phyloP scores from a whole-genome alignment of 345 rosid genomes.

The Populus deltoides region DNA sequence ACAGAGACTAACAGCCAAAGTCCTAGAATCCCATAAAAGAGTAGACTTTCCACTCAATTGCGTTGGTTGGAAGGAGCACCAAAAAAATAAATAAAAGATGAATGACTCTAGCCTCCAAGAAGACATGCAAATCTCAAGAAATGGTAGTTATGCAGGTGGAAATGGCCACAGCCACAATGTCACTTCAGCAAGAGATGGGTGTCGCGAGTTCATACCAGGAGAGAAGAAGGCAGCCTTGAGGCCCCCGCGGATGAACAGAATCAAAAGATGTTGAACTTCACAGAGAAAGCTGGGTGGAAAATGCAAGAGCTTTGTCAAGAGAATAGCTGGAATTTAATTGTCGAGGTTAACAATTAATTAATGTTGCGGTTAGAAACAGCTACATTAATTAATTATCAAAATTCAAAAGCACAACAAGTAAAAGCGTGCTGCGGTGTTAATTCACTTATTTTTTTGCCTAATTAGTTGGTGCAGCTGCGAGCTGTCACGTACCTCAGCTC shows the following conservation, averaged over 20 bases:
- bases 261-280: constrained; percentile 55
- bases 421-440: too few species aligned
- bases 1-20: too few species aligned
- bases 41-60: not conserved
- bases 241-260: constrained; percentile 56
- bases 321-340: constrained; percentile 23
- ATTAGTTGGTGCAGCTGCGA: too few species aligned
- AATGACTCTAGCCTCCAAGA: not conserved
- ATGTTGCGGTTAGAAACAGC: too few species aligned
- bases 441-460: too few species aligned
- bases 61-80: not conserved
- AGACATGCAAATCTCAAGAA: not conserved
- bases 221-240: constrained; percentile 48
- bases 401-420: too few species aligned
- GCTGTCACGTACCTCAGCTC: not conserved
- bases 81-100: not conserved
- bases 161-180: not conserved
- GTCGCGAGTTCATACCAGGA: constrained; percentile 70
- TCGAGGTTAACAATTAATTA: too few species aligned
- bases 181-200: constrained; percentile 42
- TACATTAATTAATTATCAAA: too few species aligned
- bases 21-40: not conserved
- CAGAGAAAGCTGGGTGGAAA: constrained; percentile 57
- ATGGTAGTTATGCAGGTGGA: constrained; percentile 1
- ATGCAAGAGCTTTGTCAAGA: constrained; percentile 53